Evolutionary conservation across 208 protist species (phyloP).

Genomic region (Trypanosomatidae sp.): DNA sequence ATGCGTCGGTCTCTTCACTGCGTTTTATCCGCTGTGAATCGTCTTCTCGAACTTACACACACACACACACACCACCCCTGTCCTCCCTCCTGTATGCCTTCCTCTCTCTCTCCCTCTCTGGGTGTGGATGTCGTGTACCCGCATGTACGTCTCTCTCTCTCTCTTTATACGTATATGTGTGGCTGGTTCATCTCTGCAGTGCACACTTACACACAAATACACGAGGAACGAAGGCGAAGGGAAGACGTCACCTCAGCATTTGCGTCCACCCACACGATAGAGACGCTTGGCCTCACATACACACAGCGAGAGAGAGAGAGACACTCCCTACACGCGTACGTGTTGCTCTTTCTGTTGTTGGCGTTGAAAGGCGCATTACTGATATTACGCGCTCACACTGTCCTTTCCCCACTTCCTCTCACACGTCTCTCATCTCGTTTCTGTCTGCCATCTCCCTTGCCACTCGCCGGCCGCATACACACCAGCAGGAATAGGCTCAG

Average conservation of each 20-base stretch:
- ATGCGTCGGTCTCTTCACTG: not conserved
- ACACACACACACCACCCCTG: not conserved
- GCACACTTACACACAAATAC: constrained; percentile 1
- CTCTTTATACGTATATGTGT: not conserved
- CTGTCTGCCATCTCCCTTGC: not conserved
- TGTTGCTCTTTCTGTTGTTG: not conserved
- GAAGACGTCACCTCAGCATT: not conserved
- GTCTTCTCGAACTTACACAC: not conserved
- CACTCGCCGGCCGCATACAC: not conserved
- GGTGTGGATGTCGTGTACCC: not conserved
- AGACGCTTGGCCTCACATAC: not conserved
- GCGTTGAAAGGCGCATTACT: not conserved
- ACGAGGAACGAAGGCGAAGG: not conserved
- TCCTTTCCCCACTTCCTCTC: not conserved
- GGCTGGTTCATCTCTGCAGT: not conserved
- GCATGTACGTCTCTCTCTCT: not conserved
- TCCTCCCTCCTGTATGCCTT: not conserved
- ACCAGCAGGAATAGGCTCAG: not conserved
- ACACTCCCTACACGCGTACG: not conserved
- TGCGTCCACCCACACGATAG: not conserved
- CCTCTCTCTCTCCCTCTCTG: not conserved
- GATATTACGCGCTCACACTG: not conserved
- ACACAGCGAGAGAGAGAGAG: too few species aligned
- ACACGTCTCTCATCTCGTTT: not conserved
- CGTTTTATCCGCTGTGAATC: not conserved